These are phyloP conservation scores for Neurospora tetraspora DNA, from an alignment of 495 filamentous ascomycete species.

Conservation along the genomic window DNA sequence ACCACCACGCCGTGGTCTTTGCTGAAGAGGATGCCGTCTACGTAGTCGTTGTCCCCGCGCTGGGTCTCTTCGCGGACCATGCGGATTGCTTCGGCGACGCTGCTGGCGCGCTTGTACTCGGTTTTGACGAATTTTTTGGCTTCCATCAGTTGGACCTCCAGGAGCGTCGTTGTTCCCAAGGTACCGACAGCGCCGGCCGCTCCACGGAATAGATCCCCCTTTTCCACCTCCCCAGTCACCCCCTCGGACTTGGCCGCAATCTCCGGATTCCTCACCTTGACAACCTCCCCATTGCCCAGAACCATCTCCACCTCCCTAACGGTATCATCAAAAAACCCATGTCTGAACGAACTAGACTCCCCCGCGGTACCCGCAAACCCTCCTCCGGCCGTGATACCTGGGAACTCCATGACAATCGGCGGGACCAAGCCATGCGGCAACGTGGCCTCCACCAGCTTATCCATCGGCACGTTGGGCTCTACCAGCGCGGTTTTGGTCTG, in stretches of 20 bases:
- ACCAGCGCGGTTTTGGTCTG: conserved; percentile 36
- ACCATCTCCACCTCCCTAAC: conserved; percentile 51
- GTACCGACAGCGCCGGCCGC: conserved; percentile 49
- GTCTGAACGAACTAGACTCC: conserved; percentile 47
- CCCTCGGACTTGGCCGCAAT: conserved; percentile 7
- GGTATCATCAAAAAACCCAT: conserved; percentile 50
- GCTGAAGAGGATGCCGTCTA: conserved; percentile 22
- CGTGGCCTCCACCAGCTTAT: conserved; percentile 44
- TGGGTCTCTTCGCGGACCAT: conserved; percentile 21
- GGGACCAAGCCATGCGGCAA: conserved; percentile 44
- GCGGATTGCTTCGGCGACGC: conserved; percentile 32
- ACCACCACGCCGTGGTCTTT: too few relatives aligned
- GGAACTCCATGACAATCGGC: conserved; percentile 52
- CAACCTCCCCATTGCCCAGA: conserved; percentile 43
- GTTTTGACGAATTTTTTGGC: conserved; percentile 46
- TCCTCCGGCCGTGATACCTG: conserved; percentile 54
- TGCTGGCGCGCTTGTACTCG: conserved; percentile 40
- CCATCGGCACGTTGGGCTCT: conserved; percentile 60
- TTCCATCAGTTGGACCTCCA: conserved; percentile 44
- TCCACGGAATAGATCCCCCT: conserved; percentile 43
- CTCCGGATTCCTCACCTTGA: conserved; percentile 8
- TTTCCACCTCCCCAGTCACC: conserved; percentile 2
- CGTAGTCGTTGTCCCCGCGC: conserved; percentile 26
- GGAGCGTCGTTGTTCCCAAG: conserved; percentile 43
- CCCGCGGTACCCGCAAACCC: conserved; percentile 53